Evolutionary conservation across 495 filamentous ascomycete genomes (phyloP), one percentile per base, ranked within the genome.

Genomic region (Jackrogersella minutella): DNA sequence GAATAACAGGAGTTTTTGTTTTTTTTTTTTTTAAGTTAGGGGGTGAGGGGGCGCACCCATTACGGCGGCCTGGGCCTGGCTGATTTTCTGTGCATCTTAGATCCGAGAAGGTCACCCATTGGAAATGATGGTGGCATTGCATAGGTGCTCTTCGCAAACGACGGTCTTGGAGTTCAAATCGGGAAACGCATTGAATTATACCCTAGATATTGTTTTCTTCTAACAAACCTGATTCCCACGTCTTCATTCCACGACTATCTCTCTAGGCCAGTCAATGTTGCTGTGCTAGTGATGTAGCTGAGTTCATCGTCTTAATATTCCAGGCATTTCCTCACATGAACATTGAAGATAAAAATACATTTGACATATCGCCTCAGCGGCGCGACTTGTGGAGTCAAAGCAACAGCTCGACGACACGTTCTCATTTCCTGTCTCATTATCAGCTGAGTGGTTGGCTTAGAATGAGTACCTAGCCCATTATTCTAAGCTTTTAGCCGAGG

Each of bases 1-100:
- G 58, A 39, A 41, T 40, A 19, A 34, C 7, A 31, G 67, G 52
- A 49, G 50, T 66, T 69, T n/a, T n/a, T n/a, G n/a, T n/a, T n/a
- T n/a, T n/a, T n/a, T n/a, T n/a, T n/a, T n/a, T n/a, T n/a, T n/a
- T 46, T 31, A 22, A 46, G 33, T 21, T 16, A 13, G 2, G 55
- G 49, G 41, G 16, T 22, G 9, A 36, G 1, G 16, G 31, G 49
- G 24, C 9, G 26, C 10, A 22, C 24, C 13, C 4, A 33, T 36
- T 11, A 16, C 5, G 4, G 2, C 14, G 39, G 16, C 19, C 5
- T 4, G 19, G 16, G 2, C 39, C 2, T 16, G 49, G 16, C 36
- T 40, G 50, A 16, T 31, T 33, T n/a, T 14, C 7, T 5, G 22
- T n/a, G 19, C 37, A 37, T 37, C 13, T 50, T 28, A 26, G 46